phyloP scores from a whole-genome alignment of 192 early-diverging fungal species.

The Backusella mclennaniae region DNA sequence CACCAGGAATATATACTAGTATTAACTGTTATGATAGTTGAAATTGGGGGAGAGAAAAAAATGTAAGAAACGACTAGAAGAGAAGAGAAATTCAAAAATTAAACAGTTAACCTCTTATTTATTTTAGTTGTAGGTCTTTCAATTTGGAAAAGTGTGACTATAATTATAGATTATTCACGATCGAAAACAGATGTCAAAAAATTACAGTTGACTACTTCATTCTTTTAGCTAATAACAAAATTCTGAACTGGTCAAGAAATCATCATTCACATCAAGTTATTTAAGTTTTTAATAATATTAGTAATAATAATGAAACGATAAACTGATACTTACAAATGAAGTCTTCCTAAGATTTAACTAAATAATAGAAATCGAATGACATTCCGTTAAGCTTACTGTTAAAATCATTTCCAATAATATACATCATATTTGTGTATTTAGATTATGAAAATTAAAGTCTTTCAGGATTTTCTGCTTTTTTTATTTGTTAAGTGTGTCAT shows the following conservation, averaged over 20 bases:
- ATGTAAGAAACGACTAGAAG: background rate
- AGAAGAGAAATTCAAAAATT: background rate
- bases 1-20: background rate
- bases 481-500: background rate
- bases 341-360: background rate
- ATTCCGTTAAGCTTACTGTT: background rate
- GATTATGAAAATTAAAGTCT: background rate
- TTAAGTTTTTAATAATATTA: background rate
- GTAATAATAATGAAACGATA: background rate
- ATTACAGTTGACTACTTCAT: background rate
- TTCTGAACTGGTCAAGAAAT: background rate
- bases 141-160: constrained; percentile 1
- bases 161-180: background rate
- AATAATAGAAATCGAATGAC: background rate
- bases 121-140: background rate
- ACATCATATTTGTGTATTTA: background rate
- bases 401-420: background rate
- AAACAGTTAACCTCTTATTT: background rate
- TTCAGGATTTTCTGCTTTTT: background rate
- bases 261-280: background rate
- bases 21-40: background rate
- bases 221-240: background rate
- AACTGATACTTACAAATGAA: background rate
- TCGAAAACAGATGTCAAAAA: background rate
- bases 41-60: background rate